Evolutionary conservation across 2,329 filamentous ascomycete genomes (phyloP).

Genomic region (Acrocalymma vagum): DNA sequence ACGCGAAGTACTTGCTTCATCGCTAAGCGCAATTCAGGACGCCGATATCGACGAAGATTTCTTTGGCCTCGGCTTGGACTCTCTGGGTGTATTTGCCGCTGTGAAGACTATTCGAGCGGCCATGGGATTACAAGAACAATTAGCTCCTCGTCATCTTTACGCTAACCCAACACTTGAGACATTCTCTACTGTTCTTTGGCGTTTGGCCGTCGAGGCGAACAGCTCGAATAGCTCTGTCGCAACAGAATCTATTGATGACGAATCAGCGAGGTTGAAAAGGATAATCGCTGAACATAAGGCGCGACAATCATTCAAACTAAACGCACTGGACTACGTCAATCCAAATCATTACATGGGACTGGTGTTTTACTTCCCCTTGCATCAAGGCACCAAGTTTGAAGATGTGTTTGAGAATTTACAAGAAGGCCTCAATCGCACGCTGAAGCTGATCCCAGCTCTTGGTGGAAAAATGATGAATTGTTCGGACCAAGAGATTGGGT

Average conservation of each 20-base stretch:
- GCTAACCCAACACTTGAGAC: constrained; percentile 35
- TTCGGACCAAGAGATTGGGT: constrained; percentile 37
- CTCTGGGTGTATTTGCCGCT: constrained; percentile 34
- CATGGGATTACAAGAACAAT: constrained; percentile 35
- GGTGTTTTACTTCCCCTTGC: constrained; percentile 46
- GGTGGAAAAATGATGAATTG: constrained; percentile 45
- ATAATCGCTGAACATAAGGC: constrained; percentile 20
- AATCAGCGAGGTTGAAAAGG: constrained; percentile 10
- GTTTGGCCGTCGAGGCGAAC: too few species aligned
- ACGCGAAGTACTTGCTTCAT: constrained; percentile 12
- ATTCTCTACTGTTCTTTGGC: constrained; percentile 30
- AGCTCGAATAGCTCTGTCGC: too few species aligned
- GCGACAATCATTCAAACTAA: constrained; percentile 39
- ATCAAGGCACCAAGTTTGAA: constrained; percentile 28
- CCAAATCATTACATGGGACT: constrained; percentile 40
- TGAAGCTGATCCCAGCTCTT: constrained; percentile 48
- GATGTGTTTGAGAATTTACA: constrained; percentile 43
- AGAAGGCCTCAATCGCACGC: constrained; percentile 43
- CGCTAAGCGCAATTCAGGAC: constrained; percentile 8
- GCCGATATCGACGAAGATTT: constrained; percentile 37
- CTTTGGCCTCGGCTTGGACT: constrained; percentile 44
- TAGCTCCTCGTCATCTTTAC: constrained; percentile 48
- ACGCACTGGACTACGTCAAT: constrained; percentile 45
- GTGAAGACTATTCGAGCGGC: constrained; percentile 42
- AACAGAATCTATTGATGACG: background rate